These are phyloP conservation scores for Termitomyces eurrhizus DNA, from an alignment of 768 basidiomycete genomes.

Conservation along the genomic window DNA sequence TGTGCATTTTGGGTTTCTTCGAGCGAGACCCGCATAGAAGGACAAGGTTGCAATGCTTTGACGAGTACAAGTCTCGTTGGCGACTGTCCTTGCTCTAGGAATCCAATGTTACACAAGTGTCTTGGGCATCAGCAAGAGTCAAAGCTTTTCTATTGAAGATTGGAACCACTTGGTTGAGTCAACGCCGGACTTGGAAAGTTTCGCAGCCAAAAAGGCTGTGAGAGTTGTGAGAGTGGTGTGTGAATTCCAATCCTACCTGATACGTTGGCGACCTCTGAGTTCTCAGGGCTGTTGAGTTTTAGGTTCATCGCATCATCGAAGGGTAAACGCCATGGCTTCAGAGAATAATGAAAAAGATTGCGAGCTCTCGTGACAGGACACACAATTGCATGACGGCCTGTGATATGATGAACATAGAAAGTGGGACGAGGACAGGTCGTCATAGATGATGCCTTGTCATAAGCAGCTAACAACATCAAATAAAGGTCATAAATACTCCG, in stretches of 20 bases:
- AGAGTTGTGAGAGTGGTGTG: not conserved
- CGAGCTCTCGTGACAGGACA: not conserved
- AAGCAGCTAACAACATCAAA: slow-evolving; percentile 9
- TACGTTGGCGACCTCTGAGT: not conserved
- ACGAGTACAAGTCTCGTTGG: not conserved
- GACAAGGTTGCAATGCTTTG: not conserved
- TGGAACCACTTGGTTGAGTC: not conserved
- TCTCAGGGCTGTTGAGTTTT: not conserved
- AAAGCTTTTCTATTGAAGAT: not conserved
- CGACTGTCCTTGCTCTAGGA: not conserved
- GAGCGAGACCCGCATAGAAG: not conserved
- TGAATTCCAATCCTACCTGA: slow-evolving; percentile 5
- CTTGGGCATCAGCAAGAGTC: not conserved
- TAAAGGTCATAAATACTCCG: slow-evolving; percentile 10
- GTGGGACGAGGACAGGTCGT: not conserved
- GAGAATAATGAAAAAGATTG: not conserved
- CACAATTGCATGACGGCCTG: not conserved
- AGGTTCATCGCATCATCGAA: not conserved
- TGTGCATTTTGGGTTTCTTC: not conserved
- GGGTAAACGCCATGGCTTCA: not conserved
- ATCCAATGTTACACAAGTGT: not conserved
- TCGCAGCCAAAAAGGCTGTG: not conserved
- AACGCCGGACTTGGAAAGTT: not conserved
- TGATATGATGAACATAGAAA: not conserved
- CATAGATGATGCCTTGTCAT: slow-evolving; percentile 6